Evolutionary conservation across 129 eudicot genomes (phyloP), one percentile per base, ranked within the genome.

Genomic region (Centrapalus pauciflorus): DNA sequence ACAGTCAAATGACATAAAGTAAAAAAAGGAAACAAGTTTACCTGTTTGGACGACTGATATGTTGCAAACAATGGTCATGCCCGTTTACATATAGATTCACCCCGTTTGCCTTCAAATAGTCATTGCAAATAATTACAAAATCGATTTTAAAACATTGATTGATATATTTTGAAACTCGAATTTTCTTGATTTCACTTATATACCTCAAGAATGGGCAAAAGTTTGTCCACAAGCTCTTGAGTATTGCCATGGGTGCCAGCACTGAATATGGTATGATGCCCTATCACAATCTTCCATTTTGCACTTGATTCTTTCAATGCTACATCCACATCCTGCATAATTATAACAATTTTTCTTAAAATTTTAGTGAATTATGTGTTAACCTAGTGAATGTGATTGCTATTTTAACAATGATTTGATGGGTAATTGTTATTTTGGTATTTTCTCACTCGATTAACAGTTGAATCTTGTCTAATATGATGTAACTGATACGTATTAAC

Each of bases 21-120:
- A 8, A 4, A 46, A 7, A 19, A 45, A 7, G 5, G 64, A 12
- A 24, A 8, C 7, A 46, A 45, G 61, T 30, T 51, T 67, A 90
- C 92, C 92, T 82, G 89, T 87, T 63, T 1, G 76, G 49, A 34
- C 80, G 69, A 54, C 71, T 75, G 28, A 90, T 80, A 62, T 82
- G 95, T 43, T 90, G 80, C 83, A 87, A 76, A 63, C 97, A 87
- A 66, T 90, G 97, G 55, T 90, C 97, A 27, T 90, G 97, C 3
- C 97, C 97, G 33, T 90, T 90, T 23, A 90, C 72, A 79, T 90
- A 90, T 10, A 87, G 64, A 71, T 84, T 85, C 61, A 90, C 95
- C n/a, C 74, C 35, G 45, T 90, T 90, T 55, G 77, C 92, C 97
- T 87, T 74, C 17, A 46, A 9, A 16, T 16, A 1, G 5, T 32